Evolutionary conservation across 345 rosid species (phyloP).

Genomic region (Eucalyptus grandis): DNA sequence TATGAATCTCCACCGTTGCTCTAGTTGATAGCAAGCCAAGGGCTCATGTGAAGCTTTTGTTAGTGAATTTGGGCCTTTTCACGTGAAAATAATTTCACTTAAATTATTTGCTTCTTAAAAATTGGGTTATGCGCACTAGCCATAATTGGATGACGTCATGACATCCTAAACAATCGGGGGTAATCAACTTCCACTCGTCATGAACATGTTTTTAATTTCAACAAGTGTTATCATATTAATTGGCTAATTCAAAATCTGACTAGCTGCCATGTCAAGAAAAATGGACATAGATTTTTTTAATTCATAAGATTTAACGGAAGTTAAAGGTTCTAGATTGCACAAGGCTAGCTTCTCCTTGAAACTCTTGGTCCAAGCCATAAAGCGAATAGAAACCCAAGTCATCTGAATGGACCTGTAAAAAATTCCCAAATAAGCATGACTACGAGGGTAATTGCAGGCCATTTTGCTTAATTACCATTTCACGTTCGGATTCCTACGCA

Average conservation of each 20-base stretch:
- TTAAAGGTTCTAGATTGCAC: constrained; percentile 8
- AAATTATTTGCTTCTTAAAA: background rate
- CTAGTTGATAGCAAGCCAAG: too few species aligned
- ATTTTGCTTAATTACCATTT: background rate
- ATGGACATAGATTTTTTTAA: too few species aligned
- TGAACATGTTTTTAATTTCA: too few species aligned
- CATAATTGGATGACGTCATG: background rate
- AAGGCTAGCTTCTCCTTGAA: constrained; percentile 58
- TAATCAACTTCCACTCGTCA: too few species aligned
- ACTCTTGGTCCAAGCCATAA: constrained; percentile 3
- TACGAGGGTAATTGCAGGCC: background rate
- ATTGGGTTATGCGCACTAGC: background rate
- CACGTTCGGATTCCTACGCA: background rate
- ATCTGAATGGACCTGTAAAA: background rate
- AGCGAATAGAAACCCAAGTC: background rate
- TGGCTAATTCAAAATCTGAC: too few species aligned
- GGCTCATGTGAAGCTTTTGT: too few species aligned
- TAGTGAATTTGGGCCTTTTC: too few species aligned
- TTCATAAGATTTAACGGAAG: background rate
- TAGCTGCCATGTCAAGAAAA: too few species aligned
- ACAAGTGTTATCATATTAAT: too few species aligned
- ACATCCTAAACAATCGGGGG: too few species aligned
- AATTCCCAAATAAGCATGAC: background rate
- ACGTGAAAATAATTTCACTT: too few species aligned
- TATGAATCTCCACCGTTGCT: accelerated